Evolutionary conservation across 495 filamentous ascomycete species (phyloP).

Genomic region (Baudoinia panamericana): DNA sequence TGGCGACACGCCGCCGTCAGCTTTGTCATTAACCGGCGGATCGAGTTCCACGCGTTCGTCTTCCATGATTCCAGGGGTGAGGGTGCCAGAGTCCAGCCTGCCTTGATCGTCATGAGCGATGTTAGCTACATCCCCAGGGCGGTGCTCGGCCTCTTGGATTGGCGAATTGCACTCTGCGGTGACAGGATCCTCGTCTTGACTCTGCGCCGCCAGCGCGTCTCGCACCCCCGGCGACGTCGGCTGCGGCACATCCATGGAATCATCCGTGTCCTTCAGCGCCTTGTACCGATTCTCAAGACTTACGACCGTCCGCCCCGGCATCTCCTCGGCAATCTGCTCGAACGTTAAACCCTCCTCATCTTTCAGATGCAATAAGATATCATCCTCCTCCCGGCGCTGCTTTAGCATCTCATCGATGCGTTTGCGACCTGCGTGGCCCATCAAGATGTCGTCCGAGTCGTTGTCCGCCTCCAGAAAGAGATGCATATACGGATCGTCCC

Average conservation of each 20-base stretch:
- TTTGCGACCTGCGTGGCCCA: neutral
- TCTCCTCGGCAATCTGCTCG: conserved; percentile 7
- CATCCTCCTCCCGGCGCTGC: conserved; percentile 12
- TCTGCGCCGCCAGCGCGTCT: no score
- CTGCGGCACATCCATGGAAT: neutral
- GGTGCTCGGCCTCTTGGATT: neutral
- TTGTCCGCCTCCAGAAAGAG: neutral
- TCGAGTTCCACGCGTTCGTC: neutral
- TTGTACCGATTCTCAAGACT: conserved; percentile 8
- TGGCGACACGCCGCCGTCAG: no score
- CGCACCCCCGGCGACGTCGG: conserved; percentile 3
- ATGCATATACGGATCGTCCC: conserved; percentile 9
- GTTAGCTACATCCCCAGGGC: neutral
- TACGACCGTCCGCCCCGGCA: conserved; percentile 4
- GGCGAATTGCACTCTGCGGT: neutral
- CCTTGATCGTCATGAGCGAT: neutral
- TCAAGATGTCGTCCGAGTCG: neutral
- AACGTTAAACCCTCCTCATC: conserved; percentile 10
- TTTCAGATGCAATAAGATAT: conserved; percentile 9
- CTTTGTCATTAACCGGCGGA: no score
- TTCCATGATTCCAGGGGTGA: neutral
- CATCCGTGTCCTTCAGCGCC: neutral
- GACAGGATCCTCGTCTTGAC: neutral
- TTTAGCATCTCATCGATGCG: neutral
- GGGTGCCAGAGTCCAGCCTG: neutral